These are phyloP conservation scores for Candida wancherniae DNA, from an alignment of 805 yeast genomes.

Conservation along the genomic window DNA sequence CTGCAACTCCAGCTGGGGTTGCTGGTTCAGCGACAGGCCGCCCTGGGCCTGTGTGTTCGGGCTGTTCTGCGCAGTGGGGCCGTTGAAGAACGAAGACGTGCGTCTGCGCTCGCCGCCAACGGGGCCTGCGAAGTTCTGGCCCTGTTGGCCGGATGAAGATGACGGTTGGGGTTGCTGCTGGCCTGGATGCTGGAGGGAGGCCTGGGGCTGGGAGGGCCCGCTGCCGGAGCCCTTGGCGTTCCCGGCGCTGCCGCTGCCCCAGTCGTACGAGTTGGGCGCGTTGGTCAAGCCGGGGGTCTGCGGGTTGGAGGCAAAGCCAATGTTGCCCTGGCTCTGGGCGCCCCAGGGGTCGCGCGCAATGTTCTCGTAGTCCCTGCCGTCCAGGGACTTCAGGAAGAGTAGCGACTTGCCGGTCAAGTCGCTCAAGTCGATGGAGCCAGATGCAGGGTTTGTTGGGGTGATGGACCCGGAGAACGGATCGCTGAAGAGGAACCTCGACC, in stretches of 20 bases:
- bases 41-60: background rate
- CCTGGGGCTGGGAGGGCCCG: constrained; percentile 6
- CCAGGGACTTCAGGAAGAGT: constrained; percentile 42
- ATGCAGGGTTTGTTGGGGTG: constrained; percentile 13
- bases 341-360: constrained; percentile 46
- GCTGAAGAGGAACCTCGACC: constrained; percentile 66
- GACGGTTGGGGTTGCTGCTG: constrained; percentile 2
- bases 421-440: constrained; percentile 28
- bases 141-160: constrained; percentile 2
- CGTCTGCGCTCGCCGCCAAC: constrained; percentile 40
- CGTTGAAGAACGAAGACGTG: constrained; percentile 48
- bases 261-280: constrained; percentile 13
- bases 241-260: constrained; percentile 10
- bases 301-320: constrained; percentile 27
- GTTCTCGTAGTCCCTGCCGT: constrained; percentile 44
- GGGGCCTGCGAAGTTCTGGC: constrained; percentile 4
- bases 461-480: constrained; percentile 45
- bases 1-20: constrained; percentile 4
- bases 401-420: constrained; percentile 40
- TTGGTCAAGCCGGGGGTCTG: constrained; percentile 33
- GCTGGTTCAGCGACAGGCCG: background rate
- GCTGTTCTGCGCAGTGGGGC: constrained; percentile 7
- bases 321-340: constrained; percentile 10
- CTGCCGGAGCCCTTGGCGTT: constrained; percentile 1
- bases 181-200: constrained; percentile 1